Percentiles rank a stretch among this genome's conserved stretches.
Evolutionary conservation across 768 basidiomycete species (phyloP).

Genomic region (Tubosaeta brunneosetosa): DNA sequence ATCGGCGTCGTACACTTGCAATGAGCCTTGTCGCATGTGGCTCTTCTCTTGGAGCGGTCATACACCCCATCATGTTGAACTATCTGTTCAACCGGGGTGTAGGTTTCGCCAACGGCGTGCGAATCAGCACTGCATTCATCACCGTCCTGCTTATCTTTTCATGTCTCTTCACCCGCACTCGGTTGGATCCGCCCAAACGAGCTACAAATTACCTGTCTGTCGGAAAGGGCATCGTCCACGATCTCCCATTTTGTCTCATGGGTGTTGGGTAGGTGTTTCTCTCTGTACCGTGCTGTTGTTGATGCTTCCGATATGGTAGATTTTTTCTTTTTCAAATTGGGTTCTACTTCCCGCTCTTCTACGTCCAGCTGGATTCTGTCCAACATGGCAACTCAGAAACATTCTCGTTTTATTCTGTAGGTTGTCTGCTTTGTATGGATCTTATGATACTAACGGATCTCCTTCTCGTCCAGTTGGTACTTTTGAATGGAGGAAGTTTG

Average conservation of each 20-base stretch:
- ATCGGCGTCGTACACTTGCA: constrained; percentile 35
- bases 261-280: constrained; percentile 16
- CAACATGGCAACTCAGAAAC: constrained; percentile 40
- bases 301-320: constrained; percentile 3
- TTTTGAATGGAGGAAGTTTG: constrained; percentile 48
- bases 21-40: constrained; percentile 42
- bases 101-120: constrained; percentile 47
- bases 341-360: constrained; percentile 51
- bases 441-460: neutral
- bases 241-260: constrained; percentile 19
- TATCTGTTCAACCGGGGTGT: constrained; percentile 12
- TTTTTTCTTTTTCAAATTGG: constrained; percentile 30
- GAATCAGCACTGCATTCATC: constrained; percentile 42
- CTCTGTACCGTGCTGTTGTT: neutral
- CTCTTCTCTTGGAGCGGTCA: constrained; percentile 26
- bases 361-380: constrained; percentile 50
- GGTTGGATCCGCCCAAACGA: constrained; percentile 32
- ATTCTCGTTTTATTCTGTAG: constrained; percentile 56
- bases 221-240: constrained; percentile 11
- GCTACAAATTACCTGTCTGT: constrained; percentile 13
- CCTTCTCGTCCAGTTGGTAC: constrained; percentile 36
- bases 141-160: constrained; percentile 34
- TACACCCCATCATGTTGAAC: constrained; percentile 32
- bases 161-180: constrained; percentile 33
- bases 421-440: neutral